These are phyloP conservation scores for Penicillium italicum DNA, from an alignment of 2,329 filamentous ascomycete species.

Conservation along the genomic window DNA sequence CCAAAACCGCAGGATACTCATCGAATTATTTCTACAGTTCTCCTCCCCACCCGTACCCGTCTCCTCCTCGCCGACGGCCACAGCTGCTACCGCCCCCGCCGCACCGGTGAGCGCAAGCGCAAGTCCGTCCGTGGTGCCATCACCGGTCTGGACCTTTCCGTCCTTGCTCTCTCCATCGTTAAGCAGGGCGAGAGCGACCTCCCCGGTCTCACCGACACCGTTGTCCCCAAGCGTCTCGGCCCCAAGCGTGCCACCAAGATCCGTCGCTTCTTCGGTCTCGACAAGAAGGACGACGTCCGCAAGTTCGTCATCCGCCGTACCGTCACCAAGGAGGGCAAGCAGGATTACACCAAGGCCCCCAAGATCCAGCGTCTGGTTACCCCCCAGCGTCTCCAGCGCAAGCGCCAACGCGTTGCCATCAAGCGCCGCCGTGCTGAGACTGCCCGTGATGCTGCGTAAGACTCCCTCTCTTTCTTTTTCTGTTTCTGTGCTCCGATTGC, in stretches of 20 bases:
- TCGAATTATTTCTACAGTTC: conserved; percentile 45
- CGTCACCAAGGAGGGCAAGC: conserved; percentile 93
- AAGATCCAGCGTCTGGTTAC: conserved; percentile 99
- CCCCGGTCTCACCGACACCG: conserved; percentile 93
- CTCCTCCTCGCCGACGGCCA: conserved; percentile 94
- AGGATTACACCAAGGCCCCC: conserved; percentile 99
- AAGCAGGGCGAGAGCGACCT: conserved; percentile 97
- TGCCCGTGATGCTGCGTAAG: conserved; percentile 97
- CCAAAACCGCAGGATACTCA: conserved; percentile 26
- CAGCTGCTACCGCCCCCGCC: conserved; percentile 97
- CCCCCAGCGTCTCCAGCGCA: conserved; percentile 99
- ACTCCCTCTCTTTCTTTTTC: conserved; percentile 48
- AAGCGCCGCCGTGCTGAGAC: conserved; percentile 97
- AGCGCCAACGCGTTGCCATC: conserved; percentile 95
- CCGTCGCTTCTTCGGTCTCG: conserved; percentile 98
- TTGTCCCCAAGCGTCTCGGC: conserved; percentile 98
- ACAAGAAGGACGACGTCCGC: conserved; percentile 99
- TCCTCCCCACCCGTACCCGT: conserved; percentile 97
- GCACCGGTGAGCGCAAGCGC: conserved; percentile 97
- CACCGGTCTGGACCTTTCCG: conserved; percentile 90
- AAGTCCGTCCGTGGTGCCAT: conserved; percentile 98
- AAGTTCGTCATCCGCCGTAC: conserved; percentile 99
- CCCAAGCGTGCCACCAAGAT: conserved; percentile 99
- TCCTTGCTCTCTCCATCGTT: conserved; percentile 90
- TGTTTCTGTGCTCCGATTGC: background rate